Base-by-base conservation (phyloP, 768 basidiomycete species). In the Phylloporus sp. region DNA sequence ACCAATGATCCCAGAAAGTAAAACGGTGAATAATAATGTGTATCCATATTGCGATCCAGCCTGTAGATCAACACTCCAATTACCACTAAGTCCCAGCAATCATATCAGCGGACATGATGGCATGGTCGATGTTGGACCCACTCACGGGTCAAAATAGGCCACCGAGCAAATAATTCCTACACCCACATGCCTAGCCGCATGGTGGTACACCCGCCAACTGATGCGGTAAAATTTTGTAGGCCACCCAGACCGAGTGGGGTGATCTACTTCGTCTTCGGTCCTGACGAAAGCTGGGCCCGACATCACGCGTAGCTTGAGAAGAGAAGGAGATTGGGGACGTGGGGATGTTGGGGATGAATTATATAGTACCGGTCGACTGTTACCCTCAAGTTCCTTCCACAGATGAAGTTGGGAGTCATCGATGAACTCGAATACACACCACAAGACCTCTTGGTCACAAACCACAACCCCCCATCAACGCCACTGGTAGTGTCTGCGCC, bases 61-160 rank as follows among this genome's bases (percentile, higher is more conserved):
- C 68, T 90, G 86, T 8, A 95, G 73, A 71, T 94, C 92, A 13
- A 93, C 91, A 16, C 86, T 82, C 92, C 91, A 93, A 62, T 94
- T 95, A 24, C 91, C 89, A 18, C 85, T 86, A 48, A 16, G 5
- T 24, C 26, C 31, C 29, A 31, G 28, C 41, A 24, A 38, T 36
- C n/a, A n/a, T 32, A 41, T 52, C 34, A 56, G 39, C 12, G 11
- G 16, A 45, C 15, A 18, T 18, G 40, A n/a, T n/a, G 32, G 22
- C 5, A 41, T 31, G 40, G 15, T 48, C n/a, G 47, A 29, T n/a
- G 23, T 15, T 23, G n/a, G 12, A 50, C 8, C 18, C 23, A 75
- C 86, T 64, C 59, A 90, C 84, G 89, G 90, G 62, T 91, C 89
- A 62, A 91, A 89, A 68, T 94, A 95, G 1, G 91, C 92, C 9